Base-by-base conservation (phyloP, 75 land plant species). In the Sequoia sempervirens region DNA sequence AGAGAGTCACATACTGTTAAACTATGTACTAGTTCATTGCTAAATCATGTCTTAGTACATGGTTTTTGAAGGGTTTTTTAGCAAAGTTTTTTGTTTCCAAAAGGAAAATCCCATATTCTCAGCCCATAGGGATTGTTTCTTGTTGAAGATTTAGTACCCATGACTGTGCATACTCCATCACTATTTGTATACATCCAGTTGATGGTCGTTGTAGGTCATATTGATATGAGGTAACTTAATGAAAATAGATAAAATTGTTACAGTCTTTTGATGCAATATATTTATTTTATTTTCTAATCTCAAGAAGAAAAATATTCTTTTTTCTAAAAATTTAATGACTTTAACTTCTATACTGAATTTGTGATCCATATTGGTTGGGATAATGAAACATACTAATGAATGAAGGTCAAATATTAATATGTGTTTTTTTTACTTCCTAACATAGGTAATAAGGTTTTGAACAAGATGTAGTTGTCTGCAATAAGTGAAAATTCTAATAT, bases 391-490 rank as follows among this genome's bases (percentile, higher is more conserved):
- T 58, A 58, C 5, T 58, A 4, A 26, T 54, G 20, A 58, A 58
- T 20, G 26, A 58, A 58, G 64, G 64, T 58, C 12, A 70, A 70
- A 11, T 70, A 11, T 37, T 12, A 70, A 70, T 32, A 5, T 70
- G 13, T 70, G 0, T 38, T 23, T 20, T 73, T 81, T 47, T 45
- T 18, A 13, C 75, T 36, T 5, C 43, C 9, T 46, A 10, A 78
- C 23, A 56, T 89, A 98, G 98, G 95, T 92, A 1, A 89, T 88
- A 64, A 52, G 82, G 20, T 79, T 93, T 90, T 98, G 75, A 92
- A 87, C 79, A 90, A 86, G 70, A 98, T 96, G 99, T 98, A 98
- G 92, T 85, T 98, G 84, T 86, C 81, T 70, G 86, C 95, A 50
- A 80, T 56, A 53, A 87, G 87, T 68, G 85, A 79, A 36, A 41